Evolutionary conservation across 2,329 filamentous ascomycete species (phyloP).

Genomic region (Colletotrichum orbiculare): DNA sequence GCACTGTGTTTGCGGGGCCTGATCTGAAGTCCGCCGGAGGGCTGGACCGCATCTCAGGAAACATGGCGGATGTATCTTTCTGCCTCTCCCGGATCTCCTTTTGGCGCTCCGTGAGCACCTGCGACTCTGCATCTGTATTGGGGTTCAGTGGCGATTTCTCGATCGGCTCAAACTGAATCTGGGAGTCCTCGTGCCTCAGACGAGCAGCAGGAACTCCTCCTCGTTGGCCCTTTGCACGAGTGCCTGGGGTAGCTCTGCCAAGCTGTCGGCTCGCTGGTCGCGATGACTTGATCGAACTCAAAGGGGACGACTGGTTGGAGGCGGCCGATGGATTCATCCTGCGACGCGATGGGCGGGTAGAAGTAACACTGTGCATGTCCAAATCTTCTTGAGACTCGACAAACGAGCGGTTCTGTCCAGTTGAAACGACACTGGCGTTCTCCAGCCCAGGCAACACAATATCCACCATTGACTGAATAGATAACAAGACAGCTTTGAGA

Average conservation of each 20-base stretch:
- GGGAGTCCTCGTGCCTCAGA: conserved; percentile 83
- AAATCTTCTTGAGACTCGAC: conserved; percentile 62
- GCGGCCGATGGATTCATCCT: conserved; percentile 38
- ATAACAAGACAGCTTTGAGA: conserved; percentile 71
- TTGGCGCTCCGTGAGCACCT: conserved; percentile 82
- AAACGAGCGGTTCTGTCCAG: conserved; percentile 54
- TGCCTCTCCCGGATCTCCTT: conserved; percentile 82
- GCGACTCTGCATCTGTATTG: conserved; percentile 68
- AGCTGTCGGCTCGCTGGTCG: conserved; percentile 42
- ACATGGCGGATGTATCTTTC: conserved; percentile 70
- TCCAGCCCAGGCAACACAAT: conserved; percentile 58
- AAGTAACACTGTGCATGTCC: conserved; percentile 35
- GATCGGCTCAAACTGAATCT: conserved; percentile 80
- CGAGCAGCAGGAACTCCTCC: conserved; percentile 54
- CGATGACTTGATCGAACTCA: conserved; percentile 46
- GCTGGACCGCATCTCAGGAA: conserved; percentile 74
- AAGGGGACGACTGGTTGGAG: conserved; percentile 43
- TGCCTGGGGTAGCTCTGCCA: conserved; percentile 40
- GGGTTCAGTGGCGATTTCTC: conserved; percentile 64
- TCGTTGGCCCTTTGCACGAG: conserved; percentile 17
- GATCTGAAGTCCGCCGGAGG: conserved; percentile 42
- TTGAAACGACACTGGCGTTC: conserved; percentile 49
- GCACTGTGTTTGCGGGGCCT: conserved; percentile 15
- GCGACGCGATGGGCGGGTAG: conserved; percentile 40
- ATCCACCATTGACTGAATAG: conserved; percentile 65